Conservation (phyloP, 2,329 filamentous ascomycete genomes). For the Penicillium sp. region DNA sequence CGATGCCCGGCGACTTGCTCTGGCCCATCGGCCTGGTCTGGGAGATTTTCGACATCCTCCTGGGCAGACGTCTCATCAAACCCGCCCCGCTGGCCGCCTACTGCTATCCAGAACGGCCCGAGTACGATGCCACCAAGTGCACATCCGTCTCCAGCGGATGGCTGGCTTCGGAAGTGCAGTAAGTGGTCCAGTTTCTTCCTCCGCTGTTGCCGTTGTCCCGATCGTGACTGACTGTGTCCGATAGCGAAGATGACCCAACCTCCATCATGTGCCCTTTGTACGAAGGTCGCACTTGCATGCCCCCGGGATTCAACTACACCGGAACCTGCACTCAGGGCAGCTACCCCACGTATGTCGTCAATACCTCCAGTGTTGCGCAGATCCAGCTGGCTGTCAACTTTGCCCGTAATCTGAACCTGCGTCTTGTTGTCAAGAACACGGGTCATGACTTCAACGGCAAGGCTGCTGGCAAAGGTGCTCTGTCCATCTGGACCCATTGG, state of each 20-base stretch:
- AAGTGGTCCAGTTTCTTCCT: neutral
- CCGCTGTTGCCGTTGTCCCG: neutral
- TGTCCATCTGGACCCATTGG: constrained; percentile 32
- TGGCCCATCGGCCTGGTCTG: constrained; percentile 27
- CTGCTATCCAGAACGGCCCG: constrained; percentile 40
- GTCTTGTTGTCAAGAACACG: constrained; percentile 49
- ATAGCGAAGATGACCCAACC: constrained; percentile 25
- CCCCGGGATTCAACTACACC: constrained; percentile 40
- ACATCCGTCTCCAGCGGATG: constrained; percentile 37
- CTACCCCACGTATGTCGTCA: constrained; percentile 41
- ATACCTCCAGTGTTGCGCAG: constrained; percentile 38
- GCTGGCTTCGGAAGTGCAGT: constrained; percentile 21
- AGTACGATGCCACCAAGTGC: constrained; percentile 40
- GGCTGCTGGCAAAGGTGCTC: constrained; percentile 60
- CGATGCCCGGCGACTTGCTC: constrained; percentile 26
- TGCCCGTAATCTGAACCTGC: constrained; percentile 35
- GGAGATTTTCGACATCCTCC: constrained; percentile 42
- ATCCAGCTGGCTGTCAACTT: constrained; percentile 40
- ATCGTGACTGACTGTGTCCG: neutral
- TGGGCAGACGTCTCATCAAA: constrained; percentile 40
- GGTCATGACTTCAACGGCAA: constrained; percentile 55
- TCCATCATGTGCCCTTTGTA: constrained; percentile 35
- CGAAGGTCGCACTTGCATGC: constrained; percentile 31
- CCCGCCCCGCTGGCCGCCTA: constrained; percentile 38
- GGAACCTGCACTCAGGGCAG: constrained; percentile 33